phyloP scores from a whole-genome alignment of 2,329 filamentous ascomycete genomes.

The Nemania serpens region DNA sequence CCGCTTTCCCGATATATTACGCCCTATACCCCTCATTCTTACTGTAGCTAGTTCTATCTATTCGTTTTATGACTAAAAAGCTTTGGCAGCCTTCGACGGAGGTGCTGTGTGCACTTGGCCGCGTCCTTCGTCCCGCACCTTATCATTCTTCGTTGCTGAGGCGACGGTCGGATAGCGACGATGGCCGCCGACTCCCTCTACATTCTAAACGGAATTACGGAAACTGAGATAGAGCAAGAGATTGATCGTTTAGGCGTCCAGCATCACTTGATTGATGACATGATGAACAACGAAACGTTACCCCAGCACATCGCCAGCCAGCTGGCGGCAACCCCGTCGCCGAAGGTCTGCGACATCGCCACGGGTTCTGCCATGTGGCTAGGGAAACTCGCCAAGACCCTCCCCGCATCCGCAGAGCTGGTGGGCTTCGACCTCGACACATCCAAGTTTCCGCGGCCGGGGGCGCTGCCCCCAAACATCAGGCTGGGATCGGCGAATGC shows the following conservation, averaged over 20 bases:
- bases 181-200: constrained; percentile 19
- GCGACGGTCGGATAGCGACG: background rate
- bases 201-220: constrained; percentile 10
- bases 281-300: constrained; percentile 22
- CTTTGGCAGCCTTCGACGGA: too few relatives aligned
- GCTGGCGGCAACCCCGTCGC: constrained; percentile 11
- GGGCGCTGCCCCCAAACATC: constrained; percentile 16
- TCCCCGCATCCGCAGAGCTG: constrained; percentile 23
- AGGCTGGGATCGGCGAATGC: constrained; percentile 16
- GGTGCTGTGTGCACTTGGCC: too few relatives aligned
- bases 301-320: constrained; percentile 12
- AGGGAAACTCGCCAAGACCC: constrained; percentile 14
- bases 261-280: constrained; percentile 18
- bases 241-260: constrained; percentile 15
- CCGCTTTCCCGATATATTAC: too few relatives aligned
- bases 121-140: too few relatives aligned
- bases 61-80: too few relatives aligned
- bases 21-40: too few relatives aligned
- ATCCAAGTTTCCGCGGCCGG: constrained; percentile 23
- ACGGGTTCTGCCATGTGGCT: constrained; percentile 28
- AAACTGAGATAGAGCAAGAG: constrained; percentile 10
- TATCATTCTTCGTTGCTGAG: too few relatives aligned
- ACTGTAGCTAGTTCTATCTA: too few relatives aligned
- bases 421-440: constrained; percentile 26
- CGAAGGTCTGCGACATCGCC: constrained; percentile 21